These are phyloP conservation scores for Magnaporthiopsis incrustans DNA, from an alignment of 2,329 filamentous ascomycete genomes.

Conservation along the genomic window DNA sequence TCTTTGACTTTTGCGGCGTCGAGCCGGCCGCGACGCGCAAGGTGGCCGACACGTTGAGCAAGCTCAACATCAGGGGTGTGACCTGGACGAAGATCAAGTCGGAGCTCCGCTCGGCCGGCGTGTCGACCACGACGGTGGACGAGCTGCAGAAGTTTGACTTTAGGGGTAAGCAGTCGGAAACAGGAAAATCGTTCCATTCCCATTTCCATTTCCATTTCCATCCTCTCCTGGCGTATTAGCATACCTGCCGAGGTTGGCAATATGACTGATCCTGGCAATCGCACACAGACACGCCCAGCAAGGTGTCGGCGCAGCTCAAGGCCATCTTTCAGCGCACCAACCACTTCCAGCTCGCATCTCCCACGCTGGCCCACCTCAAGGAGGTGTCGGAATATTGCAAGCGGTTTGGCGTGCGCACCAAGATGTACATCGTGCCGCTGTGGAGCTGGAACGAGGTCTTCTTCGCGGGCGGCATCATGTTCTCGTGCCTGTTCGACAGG, in stretches of 20 bases:
- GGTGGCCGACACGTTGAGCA: constrained; percentile 78
- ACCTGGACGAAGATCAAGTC: constrained; percentile 78
- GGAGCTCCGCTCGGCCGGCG: constrained; percentile 77
- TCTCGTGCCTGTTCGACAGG: constrained; percentile 82
- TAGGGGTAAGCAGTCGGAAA: too few relatives aligned
- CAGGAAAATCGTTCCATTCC: too few relatives aligned
- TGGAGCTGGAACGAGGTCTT: constrained; percentile 88
- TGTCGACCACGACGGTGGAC: constrained; percentile 83
- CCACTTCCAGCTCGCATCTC: constrained; percentile 64
- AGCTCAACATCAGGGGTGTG: constrained; percentile 71
- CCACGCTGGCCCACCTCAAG: constrained; percentile 71
- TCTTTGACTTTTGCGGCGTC: constrained; percentile 87
- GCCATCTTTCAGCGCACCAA: constrained; percentile 54
- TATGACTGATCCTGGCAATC: too few relatives aligned
- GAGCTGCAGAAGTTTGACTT: constrained; percentile 90
- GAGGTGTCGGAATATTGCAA: constrained; percentile 71
- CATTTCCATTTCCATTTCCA: constrained; percentile 15
- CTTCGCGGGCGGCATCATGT: constrained; percentile 76
- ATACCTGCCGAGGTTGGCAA: too few relatives aligned
- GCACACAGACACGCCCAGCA: constrained; percentile 43
- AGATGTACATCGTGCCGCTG: constrained; percentile 77
- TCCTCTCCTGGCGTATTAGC: too few relatives aligned
- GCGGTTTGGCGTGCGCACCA: constrained; percentile 64
- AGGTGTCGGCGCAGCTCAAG: constrained; percentile 52
- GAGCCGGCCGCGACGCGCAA: constrained; percentile 57